These are phyloP conservation scores for Gaeumannomyces tritici DNA, from an alignment of 2,329 filamentous ascomycete genomes.

Conservation along the genomic window DNA sequence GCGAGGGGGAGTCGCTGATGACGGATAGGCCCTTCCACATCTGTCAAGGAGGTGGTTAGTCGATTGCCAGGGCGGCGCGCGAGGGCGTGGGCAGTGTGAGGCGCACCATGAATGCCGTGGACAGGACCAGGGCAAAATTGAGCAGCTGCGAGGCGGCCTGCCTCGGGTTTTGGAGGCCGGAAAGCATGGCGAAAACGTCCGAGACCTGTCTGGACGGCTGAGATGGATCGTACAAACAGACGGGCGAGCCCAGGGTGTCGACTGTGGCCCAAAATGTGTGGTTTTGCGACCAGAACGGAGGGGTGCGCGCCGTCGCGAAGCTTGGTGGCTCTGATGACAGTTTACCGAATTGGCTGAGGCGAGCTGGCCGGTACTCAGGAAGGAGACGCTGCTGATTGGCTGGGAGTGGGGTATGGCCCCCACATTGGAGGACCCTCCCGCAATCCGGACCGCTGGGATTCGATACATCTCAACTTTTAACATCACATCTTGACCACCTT, in stretches of 20 bases:
- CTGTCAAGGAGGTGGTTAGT: constrained; percentile 23
- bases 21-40: constrained; percentile 87
- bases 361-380: not conserved
- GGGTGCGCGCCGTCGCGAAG: not conserved
- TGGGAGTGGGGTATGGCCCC: too few relatives aligned
- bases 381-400: not conserved
- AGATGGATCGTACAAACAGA: not conserved
- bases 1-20: constrained; percentile 62
- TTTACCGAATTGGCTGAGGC: not conserved
- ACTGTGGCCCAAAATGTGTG: not conserved
- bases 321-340: not conserved
- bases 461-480: too few relatives aligned
- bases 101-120: constrained; percentile 81
- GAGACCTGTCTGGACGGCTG: not conserved
- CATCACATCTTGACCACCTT: too few relatives aligned
- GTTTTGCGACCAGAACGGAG: not conserved
- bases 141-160: constrained; percentile 74
- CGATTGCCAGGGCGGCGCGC: not conserved
- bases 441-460: too few relatives aligned
- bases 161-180: constrained; percentile 62
- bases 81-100: not conserved
- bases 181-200: constrained; percentile 47
- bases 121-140: constrained; percentile 85
- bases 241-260: not conserved
- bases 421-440: too few relatives aligned